Base-by-base conservation (phyloP, 257 asterid species). In the Capsicum chinense region DNA sequence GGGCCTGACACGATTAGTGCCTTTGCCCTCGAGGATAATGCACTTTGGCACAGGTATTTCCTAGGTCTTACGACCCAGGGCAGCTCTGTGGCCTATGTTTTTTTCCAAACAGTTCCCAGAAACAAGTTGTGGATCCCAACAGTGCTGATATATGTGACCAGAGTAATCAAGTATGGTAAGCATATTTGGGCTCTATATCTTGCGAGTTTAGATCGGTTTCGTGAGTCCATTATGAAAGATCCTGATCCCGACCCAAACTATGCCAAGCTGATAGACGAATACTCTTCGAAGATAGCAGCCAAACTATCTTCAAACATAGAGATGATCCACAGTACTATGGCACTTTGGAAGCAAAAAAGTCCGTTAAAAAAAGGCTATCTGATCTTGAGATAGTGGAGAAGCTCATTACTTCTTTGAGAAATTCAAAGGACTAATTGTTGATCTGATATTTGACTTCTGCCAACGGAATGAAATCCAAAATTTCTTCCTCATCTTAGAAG, bases 361-460 rank as follows among this genome's bases (percentile, higher is more conserved):
- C 39, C 84, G 91, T 86, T 56, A 84, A 86, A 9, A 39, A 13
- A 54, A 90, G 90, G 9, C 3, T 0, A 2, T 42, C 10, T 1
- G 73, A 73, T 0, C 9, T 3, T 8, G 94, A 89, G 21, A 83
- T 86, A 0, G 86, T 89, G 59, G 86, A 84, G 17, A 56, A 89
- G 14, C 92, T 10, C 39, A 87, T 79, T 78, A 56, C 3, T 85
- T 80, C 85, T 92, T 86, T 86, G 26, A 85, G 12, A 88, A 80
- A 5, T 92, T 92, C 88, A 91, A 89, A 69, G 94, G 97, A 2
- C 89, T 92, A 16, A 79, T 91, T 13, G 94, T 92, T 9, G 92
- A 92, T 79, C 88, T 88, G 84, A 86, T 89, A 2, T 88, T 90
- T 84, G 90, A 92, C 90, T 82, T 63, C 81, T 86, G 87, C 2